phyloP scores from a whole-genome alignment of 2,329 filamentous ascomycete species.

The Fusarium albidum region DNA sequence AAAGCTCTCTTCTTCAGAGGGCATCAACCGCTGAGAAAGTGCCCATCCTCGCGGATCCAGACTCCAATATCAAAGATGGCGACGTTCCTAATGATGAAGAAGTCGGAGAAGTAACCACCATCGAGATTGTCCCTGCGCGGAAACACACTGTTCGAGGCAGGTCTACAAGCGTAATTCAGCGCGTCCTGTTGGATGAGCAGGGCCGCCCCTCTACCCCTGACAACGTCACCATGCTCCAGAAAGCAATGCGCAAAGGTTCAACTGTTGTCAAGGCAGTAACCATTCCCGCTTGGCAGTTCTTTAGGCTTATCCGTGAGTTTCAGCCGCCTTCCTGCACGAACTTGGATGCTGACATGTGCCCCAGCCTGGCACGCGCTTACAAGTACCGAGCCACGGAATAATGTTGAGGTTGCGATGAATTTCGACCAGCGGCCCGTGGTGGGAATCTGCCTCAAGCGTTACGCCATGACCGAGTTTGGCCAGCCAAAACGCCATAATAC shows the following conservation, averaged over 20 bases:
- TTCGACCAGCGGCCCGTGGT: slow-evolving; percentile 87
- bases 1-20: slow-evolving; percentile 35
- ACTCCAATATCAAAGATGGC: slow-evolving; percentile 13
- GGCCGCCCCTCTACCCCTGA: slow-evolving; percentile 54
- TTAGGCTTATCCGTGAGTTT: slow-evolving; percentile 84
- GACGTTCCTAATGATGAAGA: slow-evolving; percentile 23
- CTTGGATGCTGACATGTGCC: slow-evolving; percentile 45
- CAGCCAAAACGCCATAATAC: slow-evolving; percentile 77
- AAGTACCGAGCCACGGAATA: slow-evolving; percentile 63
- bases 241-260: slow-evolving; percentile 55
- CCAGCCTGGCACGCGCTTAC: slow-evolving; percentile 82
- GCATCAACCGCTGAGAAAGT: slow-evolving; percentile 28
- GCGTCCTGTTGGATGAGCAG: slow-evolving; percentile 62
- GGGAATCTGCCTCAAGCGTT: slow-evolving; percentile 92
- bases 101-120: slow-evolving; percentile 27
- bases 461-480: slow-evolving; percentile 74
- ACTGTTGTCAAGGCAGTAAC: slow-evolving; percentile 80
- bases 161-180: slow-evolving; percentile 69
- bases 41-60: background rate
- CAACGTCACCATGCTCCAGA: slow-evolving; percentile 51
- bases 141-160: slow-evolving; percentile 52
- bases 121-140: slow-evolving; percentile 38
- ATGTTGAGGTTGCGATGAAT: slow-evolving; percentile 86
- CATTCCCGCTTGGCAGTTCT: slow-evolving; percentile 98
- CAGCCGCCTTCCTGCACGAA: background rate